Conservation (phyloP, 495 filamentous ascomycete genomes). For the Echria macrotheca region DNA sequence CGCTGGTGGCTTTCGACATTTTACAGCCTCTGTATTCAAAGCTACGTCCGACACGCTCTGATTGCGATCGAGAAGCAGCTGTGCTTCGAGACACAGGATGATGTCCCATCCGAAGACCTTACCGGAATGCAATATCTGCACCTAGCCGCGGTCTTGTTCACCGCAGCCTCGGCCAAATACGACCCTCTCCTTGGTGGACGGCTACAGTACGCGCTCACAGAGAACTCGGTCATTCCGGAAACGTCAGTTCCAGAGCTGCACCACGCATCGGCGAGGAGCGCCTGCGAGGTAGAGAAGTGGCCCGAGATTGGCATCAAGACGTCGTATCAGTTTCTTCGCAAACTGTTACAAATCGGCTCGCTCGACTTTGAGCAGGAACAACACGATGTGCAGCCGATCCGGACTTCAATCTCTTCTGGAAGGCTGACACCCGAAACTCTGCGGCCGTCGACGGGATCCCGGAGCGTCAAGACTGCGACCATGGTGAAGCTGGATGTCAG, state of each 20-base stretch:
- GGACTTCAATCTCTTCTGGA: conserved; percentile 3
- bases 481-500: not conserved
- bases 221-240: conserved; percentile 25
- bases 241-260: conserved; percentile 23
- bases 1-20: conserved; percentile 34
- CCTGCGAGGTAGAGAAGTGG: conserved; percentile 26
- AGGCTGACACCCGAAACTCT: not conserved
- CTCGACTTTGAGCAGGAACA: conserved; percentile 22
- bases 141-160: conserved; percentile 24
- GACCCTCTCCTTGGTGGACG: conserved; percentile 26
- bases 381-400: conserved; percentile 4
- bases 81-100: conserved; percentile 19
- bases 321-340: conserved; percentile 26
- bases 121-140: conserved; percentile 25
- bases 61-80: conserved; percentile 27
- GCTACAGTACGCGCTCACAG: conserved; percentile 25
- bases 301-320: conserved; percentile 23
- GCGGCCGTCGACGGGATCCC: not conserved
- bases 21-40: conserved; percentile 34
- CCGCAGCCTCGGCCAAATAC: conserved; percentile 27
- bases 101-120: conserved; percentile 23
- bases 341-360: conserved; percentile 26
- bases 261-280: conserved; percentile 23
- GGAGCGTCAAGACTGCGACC: conserved; percentile 1
- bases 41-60: conserved; percentile 28